Conservation (phyloP, 2,329 filamentous ascomycete genomes). For the Colletotrichum chrysophilum region DNA sequence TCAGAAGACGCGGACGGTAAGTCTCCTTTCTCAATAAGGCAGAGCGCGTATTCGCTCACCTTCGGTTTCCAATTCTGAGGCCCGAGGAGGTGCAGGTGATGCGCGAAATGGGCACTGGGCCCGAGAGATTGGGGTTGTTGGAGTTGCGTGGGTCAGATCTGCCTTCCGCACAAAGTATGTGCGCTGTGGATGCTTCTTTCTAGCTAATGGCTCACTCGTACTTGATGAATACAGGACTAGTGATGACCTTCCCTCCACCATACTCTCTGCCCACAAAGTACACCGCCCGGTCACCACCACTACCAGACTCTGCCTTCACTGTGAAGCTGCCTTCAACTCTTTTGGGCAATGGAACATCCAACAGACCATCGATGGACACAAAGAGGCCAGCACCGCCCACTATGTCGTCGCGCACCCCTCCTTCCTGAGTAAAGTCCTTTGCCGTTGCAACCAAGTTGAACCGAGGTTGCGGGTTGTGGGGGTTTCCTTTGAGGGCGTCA, state of each 20-base stretch:
- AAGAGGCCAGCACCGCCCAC: conserved; percentile 30
- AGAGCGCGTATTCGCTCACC: neutral
- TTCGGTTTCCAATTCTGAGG: neutral
- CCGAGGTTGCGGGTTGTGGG: conserved; percentile 30
- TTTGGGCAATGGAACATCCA: conserved; percentile 24
- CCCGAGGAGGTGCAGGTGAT: neutral
- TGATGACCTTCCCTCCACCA: conserved; percentile 7
- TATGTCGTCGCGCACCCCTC: conserved; percentile 24
- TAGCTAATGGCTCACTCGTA: neutral
- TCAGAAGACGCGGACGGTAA: neutral
- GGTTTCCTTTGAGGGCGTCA: conserved; percentile 28
- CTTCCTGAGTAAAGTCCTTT: conserved; percentile 11
- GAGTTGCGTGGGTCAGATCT: neutral
- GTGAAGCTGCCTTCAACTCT: conserved; percentile 24
- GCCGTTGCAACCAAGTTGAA: conserved; percentile 21
- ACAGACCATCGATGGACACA: conserved; percentile 25
- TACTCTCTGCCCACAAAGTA: conserved; percentile 13
- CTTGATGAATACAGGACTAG: conserved; percentile 5
- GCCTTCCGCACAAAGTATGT: neutral
- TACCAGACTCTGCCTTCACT: neutral
- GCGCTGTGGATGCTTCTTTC: neutral
- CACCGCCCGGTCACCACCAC: neutral
- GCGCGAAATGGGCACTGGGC: neutral
- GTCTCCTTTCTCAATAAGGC: neutral
- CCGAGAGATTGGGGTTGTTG: neutral